A percentile compares a stretch with the other conserved stretches of the same genome.
Conservation (phyloP, 371 early-diverging fungal species). For the Zopfochytrium polystomum region DNA sequence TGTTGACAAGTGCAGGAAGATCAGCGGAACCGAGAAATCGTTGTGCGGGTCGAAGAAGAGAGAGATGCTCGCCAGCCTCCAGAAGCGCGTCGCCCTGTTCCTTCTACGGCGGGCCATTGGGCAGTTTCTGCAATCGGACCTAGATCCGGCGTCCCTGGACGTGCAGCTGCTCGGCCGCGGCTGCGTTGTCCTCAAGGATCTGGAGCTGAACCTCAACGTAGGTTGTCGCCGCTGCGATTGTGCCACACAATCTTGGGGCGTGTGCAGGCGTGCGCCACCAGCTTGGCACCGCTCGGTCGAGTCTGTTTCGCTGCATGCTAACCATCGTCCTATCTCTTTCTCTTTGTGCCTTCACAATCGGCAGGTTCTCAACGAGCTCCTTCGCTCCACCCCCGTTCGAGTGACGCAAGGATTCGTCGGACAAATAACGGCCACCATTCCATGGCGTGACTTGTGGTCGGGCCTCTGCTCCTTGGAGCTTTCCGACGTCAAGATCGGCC, state of each 20-base stretch:
- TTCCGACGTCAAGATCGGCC: slow-evolving; percentile 56
- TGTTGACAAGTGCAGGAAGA: too few relatives aligned
- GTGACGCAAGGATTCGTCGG: slow-evolving; percentile 62
- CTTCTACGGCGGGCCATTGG: slow-evolving; percentile 79
- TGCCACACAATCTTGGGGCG: too few relatives aligned
- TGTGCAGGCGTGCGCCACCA: too few relatives aligned
- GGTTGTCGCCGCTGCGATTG: too few relatives aligned
- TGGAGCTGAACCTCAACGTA: slow-evolving; percentile 76
- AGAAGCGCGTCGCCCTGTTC: slow-evolving; percentile 82
- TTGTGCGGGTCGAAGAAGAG: too few relatives aligned
- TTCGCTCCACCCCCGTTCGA: background rate
- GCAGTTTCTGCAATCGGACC: slow-evolving; percentile 73
- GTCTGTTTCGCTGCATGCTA: too few relatives aligned
- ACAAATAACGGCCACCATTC: slow-evolving; percentile 69
- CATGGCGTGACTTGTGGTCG: slow-evolving; percentile 80
- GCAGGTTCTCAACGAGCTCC: background rate
- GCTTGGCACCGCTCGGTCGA: too few relatives aligned
- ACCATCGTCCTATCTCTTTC: too few relatives aligned
- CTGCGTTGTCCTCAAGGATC: slow-evolving; percentile 69
- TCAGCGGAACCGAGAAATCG: too few relatives aligned
- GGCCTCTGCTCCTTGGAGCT: slow-evolving; percentile 73
- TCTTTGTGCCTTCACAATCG: too few relatives aligned
- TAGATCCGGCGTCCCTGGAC: slow-evolving; percentile 81
- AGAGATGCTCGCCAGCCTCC: too few relatives aligned
- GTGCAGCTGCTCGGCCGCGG: slow-evolving; percentile 84